phyloP scores from a whole-genome alignment of 495 filamentous ascomycete species.

The Aspergillus ostianus region DNA sequence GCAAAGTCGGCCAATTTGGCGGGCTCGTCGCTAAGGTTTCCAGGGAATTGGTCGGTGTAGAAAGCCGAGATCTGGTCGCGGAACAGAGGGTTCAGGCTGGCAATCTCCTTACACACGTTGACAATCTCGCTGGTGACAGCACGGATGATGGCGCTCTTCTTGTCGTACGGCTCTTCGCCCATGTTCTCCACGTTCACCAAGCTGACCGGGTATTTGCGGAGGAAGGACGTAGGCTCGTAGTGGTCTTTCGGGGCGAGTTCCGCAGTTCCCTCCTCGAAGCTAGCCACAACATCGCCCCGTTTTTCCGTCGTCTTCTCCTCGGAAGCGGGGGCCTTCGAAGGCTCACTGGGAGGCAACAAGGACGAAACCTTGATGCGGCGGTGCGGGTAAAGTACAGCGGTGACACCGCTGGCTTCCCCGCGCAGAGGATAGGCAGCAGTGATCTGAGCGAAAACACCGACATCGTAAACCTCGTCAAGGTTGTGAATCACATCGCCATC shows the following conservation, averaged over 20 bases:
- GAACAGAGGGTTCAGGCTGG: slow-evolving; percentile 89
- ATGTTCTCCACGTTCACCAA: slow-evolving; percentile 94
- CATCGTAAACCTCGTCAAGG: slow-evolving; percentile 85
- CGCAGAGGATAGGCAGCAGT: slow-evolving; percentile 89
- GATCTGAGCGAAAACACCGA: slow-evolving; percentile 96
- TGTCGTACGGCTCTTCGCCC: slow-evolving; percentile 81
- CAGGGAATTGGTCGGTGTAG: slow-evolving; percentile 88
- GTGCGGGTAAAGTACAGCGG: slow-evolving; percentile 93
- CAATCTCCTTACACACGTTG: slow-evolving; percentile 97
- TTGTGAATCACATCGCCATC: slow-evolving; percentile 90
- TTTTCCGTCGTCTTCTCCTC: slow-evolving; percentile 66
- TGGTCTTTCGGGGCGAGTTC: slow-evolving; percentile 49
- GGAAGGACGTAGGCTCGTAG: slow-evolving; percentile 88
- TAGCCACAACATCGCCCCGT: slow-evolving; percentile 92
- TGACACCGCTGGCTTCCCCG: slow-evolving; percentile 75
- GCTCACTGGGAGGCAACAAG: slow-evolving; percentile 64
- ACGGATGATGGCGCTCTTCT: slow-evolving; percentile 78
- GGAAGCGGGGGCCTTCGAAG: slow-evolving; percentile 35
- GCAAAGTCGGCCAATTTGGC: slow-evolving; percentile 96
- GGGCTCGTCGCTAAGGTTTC: slow-evolving; percentile 92
- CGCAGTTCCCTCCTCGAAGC: slow-evolving; percentile 77
- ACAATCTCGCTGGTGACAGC: slow-evolving; percentile 96
- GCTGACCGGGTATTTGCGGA: slow-evolving; percentile 85
- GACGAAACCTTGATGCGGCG: slow-evolving; percentile 87
- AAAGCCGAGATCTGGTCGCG: slow-evolving; percentile 96